Percentiles rank a stretch among this genome's conserved stretches.
Evolutionary conservation across 441 rosid species (phyloP).

Genomic region (Jatropha multifida): DNA sequence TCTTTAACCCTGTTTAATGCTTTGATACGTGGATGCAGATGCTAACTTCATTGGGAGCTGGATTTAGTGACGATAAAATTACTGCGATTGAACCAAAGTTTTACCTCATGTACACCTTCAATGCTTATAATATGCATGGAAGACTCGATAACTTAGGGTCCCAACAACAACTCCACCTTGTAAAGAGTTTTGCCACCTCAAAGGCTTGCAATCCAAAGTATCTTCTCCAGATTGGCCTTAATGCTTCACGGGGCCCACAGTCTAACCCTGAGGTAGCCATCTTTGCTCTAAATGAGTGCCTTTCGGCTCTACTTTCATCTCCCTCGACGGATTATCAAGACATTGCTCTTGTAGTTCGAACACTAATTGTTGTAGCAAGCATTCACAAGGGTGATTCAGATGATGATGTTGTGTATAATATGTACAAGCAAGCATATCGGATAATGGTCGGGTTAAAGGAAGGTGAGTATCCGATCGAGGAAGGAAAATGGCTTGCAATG

Average conservation of each 20-base stretch:
- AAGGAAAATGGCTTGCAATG: slow-evolving; percentile 93
- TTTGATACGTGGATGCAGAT: slow-evolving; percentile 45
- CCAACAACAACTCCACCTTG: slow-evolving; percentile 40
- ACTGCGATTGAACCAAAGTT: slow-evolving; percentile 50
- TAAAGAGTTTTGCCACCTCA: slow-evolving; percentile 63
- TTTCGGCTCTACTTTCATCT: slow-evolving; percentile 68
- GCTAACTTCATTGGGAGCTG: slow-evolving; percentile 33
- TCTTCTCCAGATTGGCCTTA: slow-evolving; percentile 78
- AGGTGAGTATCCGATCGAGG: slow-evolving; percentile 84
- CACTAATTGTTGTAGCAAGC: slow-evolving; percentile 60
- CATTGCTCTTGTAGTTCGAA: slow-evolving; percentile 66
- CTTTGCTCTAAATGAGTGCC: slow-evolving; percentile 70
- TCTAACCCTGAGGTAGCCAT: slow-evolving; percentile 68
- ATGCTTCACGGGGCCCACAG: slow-evolving; percentile 63
- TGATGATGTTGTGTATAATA: slow-evolving; percentile 46
- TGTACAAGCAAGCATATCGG: slow-evolving; percentile 84
- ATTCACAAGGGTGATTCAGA: slow-evolving; percentile 69
- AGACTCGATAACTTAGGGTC: slow-evolving; percentile 51
- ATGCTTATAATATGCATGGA: slow-evolving; percentile 64
- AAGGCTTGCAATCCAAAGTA: slow-evolving; percentile 62
- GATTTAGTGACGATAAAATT: slow-evolving; percentile 29
- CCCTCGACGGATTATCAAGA: slow-evolving; percentile 62
- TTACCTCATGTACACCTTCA: slow-evolving; percentile 66
- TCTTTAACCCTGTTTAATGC: background rate
- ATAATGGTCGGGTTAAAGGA: slow-evolving; percentile 87